Evolutionary conservation across 805 yeast species (phyloP), one percentile per base, ranked within the genome.

Genomic region (Candida koratica): DNA sequence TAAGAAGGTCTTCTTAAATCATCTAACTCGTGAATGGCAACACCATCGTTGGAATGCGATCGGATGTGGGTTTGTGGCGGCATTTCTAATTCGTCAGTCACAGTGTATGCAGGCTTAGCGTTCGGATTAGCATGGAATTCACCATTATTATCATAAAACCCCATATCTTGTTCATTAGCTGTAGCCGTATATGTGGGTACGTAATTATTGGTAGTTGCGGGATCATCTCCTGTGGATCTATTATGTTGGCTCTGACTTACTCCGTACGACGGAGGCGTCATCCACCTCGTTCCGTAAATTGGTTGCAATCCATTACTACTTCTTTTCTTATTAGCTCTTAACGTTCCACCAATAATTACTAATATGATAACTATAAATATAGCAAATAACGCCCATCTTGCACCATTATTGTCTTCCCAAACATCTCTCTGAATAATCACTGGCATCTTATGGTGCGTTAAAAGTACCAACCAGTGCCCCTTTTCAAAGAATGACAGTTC

Each of bases 181-280:
- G 66, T 59, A 9, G 64, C 84, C 0, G 87, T 75, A 45, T 84
- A 84, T 2, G 80, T 69, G 0, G 94, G 94, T 1, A 82, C 85
- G 46, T 67, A 77, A 6, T 60, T 52, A 28, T 54, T 51, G 10
- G 61, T 65, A 38, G 53, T 43, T 22, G 60, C 68, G 2, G 72
- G 71, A 30, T 71, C 74, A 6, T 66, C 59, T 17, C 43, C 42
- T 25, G 43, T 46, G 1, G 71, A 72, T 30, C 67, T 69, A 36
- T 70, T 63, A 45, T 76, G 72, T 39, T 75, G 79, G 34, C 62
- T 64, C 48, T 83, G 84, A 1, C 87, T 74, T 46, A 79, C 86
- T 31, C 67, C 54, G 51, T 85, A 85, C 8, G 80, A 68, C 0
- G 94, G 94, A 5, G 96, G 96, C 0, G 93, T 82, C 64, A 87